A percentile compares a stretch with the other conserved stretches of the same genome.
These are phyloP conservation scores for Aegilops longissima DNA, from an alignment of 176 grass and related monocot species.

Conservation along the genomic window DNA sequence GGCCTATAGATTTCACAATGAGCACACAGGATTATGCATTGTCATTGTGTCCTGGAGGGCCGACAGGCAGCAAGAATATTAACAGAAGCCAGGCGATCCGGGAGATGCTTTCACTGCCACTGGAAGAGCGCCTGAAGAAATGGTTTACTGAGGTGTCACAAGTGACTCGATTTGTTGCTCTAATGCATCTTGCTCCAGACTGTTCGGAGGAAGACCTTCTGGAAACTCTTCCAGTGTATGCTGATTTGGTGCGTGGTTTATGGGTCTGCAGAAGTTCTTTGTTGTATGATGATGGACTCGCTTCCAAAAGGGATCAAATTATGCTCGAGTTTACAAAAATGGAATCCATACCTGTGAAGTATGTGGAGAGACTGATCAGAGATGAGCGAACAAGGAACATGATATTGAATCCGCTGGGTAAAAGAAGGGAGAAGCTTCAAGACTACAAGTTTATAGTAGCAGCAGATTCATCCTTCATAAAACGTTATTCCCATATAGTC, in stretches of 20 bases:
- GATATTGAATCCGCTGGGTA: slow-evolving; percentile 49
- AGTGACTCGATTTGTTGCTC: slow-evolving; percentile 61
- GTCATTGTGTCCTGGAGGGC: slow-evolving; percentile 61
- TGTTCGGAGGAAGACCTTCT: slow-evolving; percentile 50
- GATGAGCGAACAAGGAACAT: neutral
- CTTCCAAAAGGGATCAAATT: slow-evolving; percentile 50
- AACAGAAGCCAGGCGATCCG: slow-evolving; percentile 44
- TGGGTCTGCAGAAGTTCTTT: slow-evolving; percentile 81
- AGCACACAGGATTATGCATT: slow-evolving; percentile 53
- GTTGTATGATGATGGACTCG: slow-evolving; percentile 46
- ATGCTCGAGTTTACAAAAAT: slow-evolving; percentile 60
- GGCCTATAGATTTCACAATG: slow-evolving; percentile 74
- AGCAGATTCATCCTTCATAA: slow-evolving; percentile 55
- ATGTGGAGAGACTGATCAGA: slow-evolving; percentile 5
- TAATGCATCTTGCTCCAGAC: slow-evolving; percentile 66
- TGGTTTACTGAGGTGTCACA: slow-evolving; percentile 68
- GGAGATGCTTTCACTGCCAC: slow-evolving; percentile 43
- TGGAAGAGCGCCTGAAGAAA: slow-evolving; percentile 61
- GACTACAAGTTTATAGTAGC: slow-evolving; percentile 63
- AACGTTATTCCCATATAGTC: slow-evolving; percentile 48
- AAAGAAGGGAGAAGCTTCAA: slow-evolving; percentile 33
- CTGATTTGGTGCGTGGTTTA: slow-evolving; percentile 67
- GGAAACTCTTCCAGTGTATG: slow-evolving; percentile 48
- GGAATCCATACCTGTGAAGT: slow-evolving; percentile 24
- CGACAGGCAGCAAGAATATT: slow-evolving; percentile 34